These are phyloP conservation scores for Arachnomyces sp. DNA, from an alignment of 2,329 filamentous ascomycete genomes.

Conservation along the genomic window DNA sequence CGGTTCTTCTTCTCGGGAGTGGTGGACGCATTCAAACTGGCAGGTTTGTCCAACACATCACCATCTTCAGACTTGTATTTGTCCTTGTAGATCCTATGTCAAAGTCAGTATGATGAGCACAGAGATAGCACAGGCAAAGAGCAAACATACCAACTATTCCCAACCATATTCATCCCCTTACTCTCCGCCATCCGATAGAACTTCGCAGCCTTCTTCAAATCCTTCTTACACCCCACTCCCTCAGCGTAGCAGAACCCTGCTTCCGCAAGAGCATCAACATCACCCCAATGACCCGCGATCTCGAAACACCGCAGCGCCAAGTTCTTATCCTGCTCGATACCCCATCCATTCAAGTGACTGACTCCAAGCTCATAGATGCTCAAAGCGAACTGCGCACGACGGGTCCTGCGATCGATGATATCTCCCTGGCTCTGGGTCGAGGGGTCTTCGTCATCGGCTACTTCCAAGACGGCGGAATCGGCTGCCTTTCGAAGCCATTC, in stretches of 20 bases:
- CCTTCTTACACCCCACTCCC: constrained; percentile 88
- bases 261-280: constrained; percentile 87
- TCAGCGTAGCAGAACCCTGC: constrained; percentile 94
- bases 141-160: constrained; percentile 82
- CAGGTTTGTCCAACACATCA: not conserved
- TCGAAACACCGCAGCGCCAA: constrained; percentile 90
- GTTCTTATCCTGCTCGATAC: constrained; percentile 82
- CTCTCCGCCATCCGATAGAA: constrained; percentile 86
- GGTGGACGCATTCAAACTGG: constrained; percentile 7
- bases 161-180: constrained; percentile 94
- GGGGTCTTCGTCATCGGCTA: constrained; percentile 52
- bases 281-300: constrained; percentile 91
- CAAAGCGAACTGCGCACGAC: constrained; percentile 86
- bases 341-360: constrained; percentile 97
- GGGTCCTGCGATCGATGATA: constrained; percentile 68
- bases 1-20: constrained; percentile 50
- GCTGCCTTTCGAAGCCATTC: constrained; percentile 88
- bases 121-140: not conserved
- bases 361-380: constrained; percentile 95
- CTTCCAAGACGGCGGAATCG: constrained; percentile 70
- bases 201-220: constrained; percentile 84
- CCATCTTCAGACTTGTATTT: constrained; percentile 72
- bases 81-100: constrained; percentile 80
- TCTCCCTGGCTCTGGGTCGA: constrained; percentile 52
- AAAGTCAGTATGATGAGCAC: constrained; percentile 1